Base-by-base conservation (phyloP, 2,329 filamentous ascomycete species). In the Cytospora mali region DNA sequence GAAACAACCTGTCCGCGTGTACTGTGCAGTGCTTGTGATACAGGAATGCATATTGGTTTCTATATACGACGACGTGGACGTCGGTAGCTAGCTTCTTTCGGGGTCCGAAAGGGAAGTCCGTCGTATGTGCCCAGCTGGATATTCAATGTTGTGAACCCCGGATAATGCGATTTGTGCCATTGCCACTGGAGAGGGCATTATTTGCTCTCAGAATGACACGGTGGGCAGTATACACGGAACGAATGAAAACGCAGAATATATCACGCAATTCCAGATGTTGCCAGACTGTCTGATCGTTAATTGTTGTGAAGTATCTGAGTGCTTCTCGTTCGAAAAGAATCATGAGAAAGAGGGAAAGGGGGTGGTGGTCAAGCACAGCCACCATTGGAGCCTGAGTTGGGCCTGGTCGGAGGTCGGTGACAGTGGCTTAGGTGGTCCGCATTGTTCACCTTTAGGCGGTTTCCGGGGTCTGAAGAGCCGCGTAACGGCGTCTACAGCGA, bases 81-180 rank as follows among this genome's bases (percentile, higher is more conserved):
- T 27, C 29, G 27, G 42, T 29, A 23, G 16, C 29, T 53, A 55
- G 62, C 57, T 42, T 50, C 21, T 31, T 33, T 62, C 62, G 62
- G 62, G 59, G 58, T 56, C 62, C 62, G 62, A 64, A 39, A 55
- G 58, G 48, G 57, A 60, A 60, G 58, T 60, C 58, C 58, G 58
- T 60, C 58, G 58, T 60, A 52, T 5, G 55, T 25, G 23, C n/a
- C n/a, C n/a, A n/a, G n/a, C n/a, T n/a, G n/a, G n/a, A n/a, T n/a
- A n/a, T n/a, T n/a, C n/a, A n/a, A 48, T 58, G 10, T 16, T 49
- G 28, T 54, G 49, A 39, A 48, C 27, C 28, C 58, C 50, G 58
- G 58, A 54, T 18, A 7, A 39, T 21, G 42, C 9, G 42, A 23
- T 46, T 10, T 21, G n/a, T n/a, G 18, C 7, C 18, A 23, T 46